Base-by-base conservation (phyloP, 2,329 filamentous ascomycete genomes). In the Cercospora berteroae region DNA sequence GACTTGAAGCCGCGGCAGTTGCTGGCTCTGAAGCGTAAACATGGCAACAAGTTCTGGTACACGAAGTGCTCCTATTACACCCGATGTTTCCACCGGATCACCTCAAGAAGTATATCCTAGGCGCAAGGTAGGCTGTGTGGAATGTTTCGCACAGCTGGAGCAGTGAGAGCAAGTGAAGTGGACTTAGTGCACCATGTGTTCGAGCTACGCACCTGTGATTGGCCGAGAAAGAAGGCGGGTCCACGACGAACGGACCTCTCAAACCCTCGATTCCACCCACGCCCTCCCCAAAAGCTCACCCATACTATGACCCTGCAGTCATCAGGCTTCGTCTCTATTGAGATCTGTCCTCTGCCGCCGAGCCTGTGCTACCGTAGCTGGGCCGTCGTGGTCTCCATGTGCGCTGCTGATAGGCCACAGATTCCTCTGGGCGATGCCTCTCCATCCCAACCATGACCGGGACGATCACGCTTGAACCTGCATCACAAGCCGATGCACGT, bases 381-480 rank as follows among this genome's bases (percentile, higher is more conserved):
- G 57, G 61, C 62, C 44, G 60, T 60, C 42, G 63, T 60, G 55
- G 57, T 52, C 62, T 61, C 48, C 66, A 68, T 68, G 66, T 68
- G 66, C 59, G 20, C 27, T 62, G 25, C 58, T 68, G 66, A 68
- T 65, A 68, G 66, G 66, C 66, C 58, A 56, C 63, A 63, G 66
- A 65, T 18, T 7, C 29, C 61, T 57, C 58, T 33, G 29, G 56
- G 27, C 61, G 55, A 44, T 31, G 25, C 61, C 31, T 36, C 62
- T 36, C 59, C 50, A 18, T 59, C 62, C 44, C 61, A 61, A 67
- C 66, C 20, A 56, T 29, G 39, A 57, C 66, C 60, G 33, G 55
- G 39, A 50, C 48, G 39, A 60, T 36, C 65, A 48, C 55, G 61
- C 62, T 44, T 57, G 39, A 52, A 55, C 62, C 57, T 67, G 62